Percentiles rank a stretch among this genome's conserved stretches.
Conservation (phyloP, 2,329 filamentous ascomycete genomes). For the Ophiostoma australiae region DNA sequence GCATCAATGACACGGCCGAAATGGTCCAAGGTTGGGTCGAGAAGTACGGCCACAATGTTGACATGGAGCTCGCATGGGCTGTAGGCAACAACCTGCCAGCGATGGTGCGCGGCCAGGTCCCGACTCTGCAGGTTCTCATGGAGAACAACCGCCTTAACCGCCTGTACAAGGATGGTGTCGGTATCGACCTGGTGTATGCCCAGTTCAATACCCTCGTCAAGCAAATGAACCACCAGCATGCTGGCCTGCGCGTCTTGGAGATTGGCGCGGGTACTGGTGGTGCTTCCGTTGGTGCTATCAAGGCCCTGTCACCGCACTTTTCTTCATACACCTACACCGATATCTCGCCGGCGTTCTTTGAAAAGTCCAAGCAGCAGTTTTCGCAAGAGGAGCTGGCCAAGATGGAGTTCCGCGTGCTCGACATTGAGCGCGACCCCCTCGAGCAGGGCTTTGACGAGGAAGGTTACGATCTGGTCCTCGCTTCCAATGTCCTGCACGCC, state of each 20-base stretch:
- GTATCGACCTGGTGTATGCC: constrained; percentile 26
- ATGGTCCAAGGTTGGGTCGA: constrained; percentile 20
- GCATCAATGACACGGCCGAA: constrained; percentile 18
- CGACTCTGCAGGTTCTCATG: constrained; percentile 34
- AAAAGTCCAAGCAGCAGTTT: constrained; percentile 32
- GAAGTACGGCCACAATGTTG: constrained; percentile 18
- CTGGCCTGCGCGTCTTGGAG: constrained; percentile 35
- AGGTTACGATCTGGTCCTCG: constrained; percentile 38
- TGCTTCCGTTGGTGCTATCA: constrained; percentile 29
- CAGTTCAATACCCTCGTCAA: constrained; percentile 28
- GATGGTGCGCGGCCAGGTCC: constrained; percentile 23
- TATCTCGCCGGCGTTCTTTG: constrained; percentile 32
- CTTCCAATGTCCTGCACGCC: constrained; percentile 38
- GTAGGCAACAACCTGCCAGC: constrained; percentile 23
- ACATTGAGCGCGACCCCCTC: constrained; percentile 34
- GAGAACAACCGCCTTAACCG: constrained; percentile 35
- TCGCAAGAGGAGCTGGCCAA: constrained; percentile 26
- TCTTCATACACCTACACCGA: constrained; percentile 28
- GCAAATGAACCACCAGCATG: constrained; percentile 29
- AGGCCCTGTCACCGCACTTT: constrained; percentile 28
- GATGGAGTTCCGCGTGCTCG: constrained; percentile 34
- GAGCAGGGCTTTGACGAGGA: constrained; percentile 35
- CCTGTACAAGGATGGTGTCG: constrained; percentile 33
- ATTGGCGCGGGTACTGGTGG: constrained; percentile 35
- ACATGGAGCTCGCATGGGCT: constrained; percentile 25